A percentile compares a stretch with the other conserved stretches of the same genome.
Evolutionary conservation across 805 yeast genomes (phyloP).

Genomic region (Candida odintsovae): DNA sequence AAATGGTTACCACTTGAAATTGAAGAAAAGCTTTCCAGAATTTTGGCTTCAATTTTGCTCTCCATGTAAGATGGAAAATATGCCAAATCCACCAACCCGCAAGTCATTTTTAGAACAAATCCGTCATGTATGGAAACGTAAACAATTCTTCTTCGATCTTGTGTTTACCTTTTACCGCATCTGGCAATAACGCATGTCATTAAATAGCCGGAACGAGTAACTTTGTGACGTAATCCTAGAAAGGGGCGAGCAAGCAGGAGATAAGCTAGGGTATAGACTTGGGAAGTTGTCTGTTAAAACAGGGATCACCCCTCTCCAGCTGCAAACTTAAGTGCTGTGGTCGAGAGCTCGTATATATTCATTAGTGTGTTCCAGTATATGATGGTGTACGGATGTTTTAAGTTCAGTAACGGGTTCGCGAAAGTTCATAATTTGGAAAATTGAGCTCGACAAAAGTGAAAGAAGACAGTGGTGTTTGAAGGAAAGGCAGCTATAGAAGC

Average conservation of each 20-base stretch:
- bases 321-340: too few relatives aligned
- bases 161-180: conserved; percentile 8
- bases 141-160: conserved; percentile 3
- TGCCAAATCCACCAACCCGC: not conserved
- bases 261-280: not conserved
- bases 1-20: too few relatives aligned
- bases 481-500: not conserved
- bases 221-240: not conserved
- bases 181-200: not conserved
- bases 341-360: too few relatives aligned
- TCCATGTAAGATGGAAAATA: not conserved
- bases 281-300: not conserved
- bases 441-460: not conserved
- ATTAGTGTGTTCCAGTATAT: too few relatives aligned
- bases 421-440: not conserved
- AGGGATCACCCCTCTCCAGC: not conserved
- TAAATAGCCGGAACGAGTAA: not conserved
- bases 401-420: not conserved
- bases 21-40: too few relatives aligned
- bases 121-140: conserved; percentile 6
- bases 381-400: not conserved
- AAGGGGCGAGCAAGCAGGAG: not conserved
- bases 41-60: too few relatives aligned
- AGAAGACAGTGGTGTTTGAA: not conserved
- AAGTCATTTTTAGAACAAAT: not conserved